phyloP scores from a whole-genome alignment of 768 basidiomycete species.

The Pleurotus djamor region DNA sequence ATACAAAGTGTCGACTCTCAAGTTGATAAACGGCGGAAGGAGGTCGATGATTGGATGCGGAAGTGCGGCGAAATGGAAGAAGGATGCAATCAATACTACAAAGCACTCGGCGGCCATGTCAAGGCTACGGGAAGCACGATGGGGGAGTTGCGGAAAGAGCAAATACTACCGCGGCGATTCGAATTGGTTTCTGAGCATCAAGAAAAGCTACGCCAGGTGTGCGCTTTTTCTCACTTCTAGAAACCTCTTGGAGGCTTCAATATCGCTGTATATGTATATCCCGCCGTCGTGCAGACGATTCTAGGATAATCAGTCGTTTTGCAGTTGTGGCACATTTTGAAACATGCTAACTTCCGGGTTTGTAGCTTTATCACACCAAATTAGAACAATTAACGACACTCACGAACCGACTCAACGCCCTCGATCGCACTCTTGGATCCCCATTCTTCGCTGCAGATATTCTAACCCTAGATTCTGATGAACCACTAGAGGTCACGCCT shows the following conservation, averaged over 20 bases:
- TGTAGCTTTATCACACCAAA: slow-evolving; percentile 71
- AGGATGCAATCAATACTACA: slow-evolving; percentile 64
- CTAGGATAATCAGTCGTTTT: too few relatives aligned
- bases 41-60: slow-evolving; percentile 74
- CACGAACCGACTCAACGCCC: slow-evolving; percentile 57
- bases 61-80: slow-evolving; percentile 62
- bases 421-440: slow-evolving; percentile 59
- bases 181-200: slow-evolving; percentile 68
- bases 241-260: too few relatives aligned
- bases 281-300: too few relatives aligned
- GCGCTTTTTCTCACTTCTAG: slow-evolving; percentile 15
- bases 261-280: too few relatives aligned
- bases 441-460: slow-evolving; percentile 60
- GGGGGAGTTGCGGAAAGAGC: slow-evolving; percentile 69
- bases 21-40: slow-evolving; percentile 63
- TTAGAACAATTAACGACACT: slow-evolving; percentile 73
- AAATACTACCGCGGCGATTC: slow-evolving; percentile 68
- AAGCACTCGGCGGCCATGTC: slow-evolving; percentile 68
- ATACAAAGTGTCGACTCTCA: slow-evolving; percentile 74
- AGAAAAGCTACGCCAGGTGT: slow-evolving; percentile 77
- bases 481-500: slow-evolving; percentile 66
- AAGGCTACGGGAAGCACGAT: slow-evolving; percentile 66
- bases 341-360: not conserved
- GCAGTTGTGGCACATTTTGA: not conserved
- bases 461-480: slow-evolving; percentile 37